Base-by-base conservation (phyloP, 2,329 filamentous ascomycete genomes). In the Pyrenophora seminiperda region DNA sequence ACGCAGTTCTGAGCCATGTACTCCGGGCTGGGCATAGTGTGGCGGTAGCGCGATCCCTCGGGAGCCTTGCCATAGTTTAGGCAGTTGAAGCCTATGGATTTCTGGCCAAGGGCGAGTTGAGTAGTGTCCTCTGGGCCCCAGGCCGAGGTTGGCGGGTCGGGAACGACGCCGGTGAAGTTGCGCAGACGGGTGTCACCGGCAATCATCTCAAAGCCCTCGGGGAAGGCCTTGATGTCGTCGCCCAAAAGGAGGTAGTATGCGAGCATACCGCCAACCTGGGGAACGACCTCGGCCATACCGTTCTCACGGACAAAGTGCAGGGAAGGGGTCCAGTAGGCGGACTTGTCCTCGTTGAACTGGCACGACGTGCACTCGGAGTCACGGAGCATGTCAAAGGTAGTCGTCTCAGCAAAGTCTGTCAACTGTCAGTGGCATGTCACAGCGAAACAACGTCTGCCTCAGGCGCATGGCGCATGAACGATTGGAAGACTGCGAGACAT, bases 71-170 rank as follows among this genome's bases (percentile, higher is more conserved):
- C 77, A 70, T 97, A 97, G 82, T 97, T 87, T 53, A 99, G 77
- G 75, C 94, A 97, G 80, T 97, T 97, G 83, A 96, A 96, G 3
- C 94, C 93, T 20, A 97, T 64, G 7, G 92, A 90, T 54, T 92
- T 91, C 77, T 96, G 88, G 41, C 76, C 77, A 30, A 97, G 82
- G 43, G 86, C 83, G 13, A 75, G 72, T 76, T 96, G 91, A 9
- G 86, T 88, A 64, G 83, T 81, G 52, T 87, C 83, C 4, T 84
- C 76, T 3, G 46, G 48, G 4, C 74, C 68, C 92, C 92, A 97
- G 18, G 74, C 57, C 10, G 89, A 91, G 75, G 91, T 90, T 18
- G 83, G 81, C 31, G 83, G 78, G 61, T 84, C 83, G 2, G 86
- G 86, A 56, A 90, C 81, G 0, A 86, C 83, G 18, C 65, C 65